Evolutionary conservation across 495 filamentous ascomycete genomes (phyloP).

Genomic region (Xylaria venustula): DNA sequence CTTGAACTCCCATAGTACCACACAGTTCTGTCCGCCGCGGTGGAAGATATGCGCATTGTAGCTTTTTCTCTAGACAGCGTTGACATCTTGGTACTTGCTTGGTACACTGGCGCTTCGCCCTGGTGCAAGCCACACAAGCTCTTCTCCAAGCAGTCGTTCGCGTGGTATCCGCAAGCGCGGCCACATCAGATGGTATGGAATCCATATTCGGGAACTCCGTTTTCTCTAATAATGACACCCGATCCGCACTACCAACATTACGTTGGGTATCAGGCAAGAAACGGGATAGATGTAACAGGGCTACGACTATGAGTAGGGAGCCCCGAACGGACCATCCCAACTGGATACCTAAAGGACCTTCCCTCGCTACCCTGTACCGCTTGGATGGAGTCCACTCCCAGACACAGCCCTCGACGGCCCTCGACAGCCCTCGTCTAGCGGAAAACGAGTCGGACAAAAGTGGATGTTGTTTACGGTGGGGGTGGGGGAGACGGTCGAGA

Average conservation of each 20-base stretch:
- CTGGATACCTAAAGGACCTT: too few relatives aligned
- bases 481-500: not conserved
- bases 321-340: too few relatives aligned
- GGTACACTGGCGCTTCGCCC: constrained; percentile 29
- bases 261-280: not conserved
- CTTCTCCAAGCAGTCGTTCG: constrained; percentile 14
- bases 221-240: not conserved
- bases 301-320: not conserved
- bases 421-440: not conserved
- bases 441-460: constrained; percentile 11
- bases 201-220: not conserved
- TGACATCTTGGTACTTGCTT: constrained; percentile 25
- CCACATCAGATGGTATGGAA: not conserved
- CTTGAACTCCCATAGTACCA: not conserved
- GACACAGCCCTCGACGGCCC: too few relatives aligned
- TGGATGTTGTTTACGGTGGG: not conserved
- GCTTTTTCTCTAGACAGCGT: constrained; percentile 17
- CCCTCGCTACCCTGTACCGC: too few relatives aligned
- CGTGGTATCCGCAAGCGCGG: not conserved
- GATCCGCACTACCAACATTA: not conserved
- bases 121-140: constrained; percentile 26
- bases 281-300: not conserved
- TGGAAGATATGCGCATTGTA: constrained; percentile 23
- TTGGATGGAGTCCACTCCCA: too few relatives aligned
- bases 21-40: constrained; percentile 9